These are phyloP conservation scores for Choiromyces venosus DNA, from an alignment of 495 filamentous ascomycete genomes.

Conservation along the genomic window DNA sequence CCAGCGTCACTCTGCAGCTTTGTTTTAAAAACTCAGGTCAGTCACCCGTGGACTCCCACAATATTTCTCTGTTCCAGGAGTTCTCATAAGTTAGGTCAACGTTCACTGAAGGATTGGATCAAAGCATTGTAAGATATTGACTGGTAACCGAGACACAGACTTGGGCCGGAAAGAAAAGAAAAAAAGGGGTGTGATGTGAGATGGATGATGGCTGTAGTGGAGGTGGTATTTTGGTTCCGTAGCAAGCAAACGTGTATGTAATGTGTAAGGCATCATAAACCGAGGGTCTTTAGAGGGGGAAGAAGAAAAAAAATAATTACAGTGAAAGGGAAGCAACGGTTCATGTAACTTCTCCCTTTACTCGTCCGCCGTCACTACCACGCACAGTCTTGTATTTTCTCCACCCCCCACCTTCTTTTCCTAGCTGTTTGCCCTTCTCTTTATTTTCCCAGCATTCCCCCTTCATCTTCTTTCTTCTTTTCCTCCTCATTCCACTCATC, in stretches of 20 bases:
- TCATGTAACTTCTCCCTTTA: slow-evolving; percentile 14
- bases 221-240: background rate
- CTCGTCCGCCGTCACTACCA: slow-evolving; percentile 36
- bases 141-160: slow-evolving; percentile 11
- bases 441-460: slow-evolving; percentile 9
- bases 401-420: slow-evolving; percentile 21
- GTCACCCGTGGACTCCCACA: background rate
- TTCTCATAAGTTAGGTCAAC: background rate
- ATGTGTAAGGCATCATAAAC: slow-evolving; percentile 13
- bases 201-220: background rate
- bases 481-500: slow-evolving; percentile 6
- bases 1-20: background rate
- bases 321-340: slow-evolving; percentile 20
- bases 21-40: background rate
- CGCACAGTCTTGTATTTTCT: slow-evolving; percentile 20
- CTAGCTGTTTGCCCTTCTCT: background rate
- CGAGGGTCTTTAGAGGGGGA: slow-evolving; percentile 5
- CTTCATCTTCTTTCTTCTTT: slow-evolving; percentile 20
- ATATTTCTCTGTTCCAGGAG: background rate
- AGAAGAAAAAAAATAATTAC: slow-evolving; percentile 11
- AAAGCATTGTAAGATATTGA: slow-evolving; percentile 5
- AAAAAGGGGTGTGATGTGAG: slow-evolving; percentile 24
- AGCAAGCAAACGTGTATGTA: background rate
- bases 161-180: slow-evolving; percentile 23
- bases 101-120: background rate